A percentile compares a stretch with the other conserved stretches of the same genome.
phyloP scores from a whole-genome alignment of 352 stramenopile species.

The Pythium insidiosum region DNA sequence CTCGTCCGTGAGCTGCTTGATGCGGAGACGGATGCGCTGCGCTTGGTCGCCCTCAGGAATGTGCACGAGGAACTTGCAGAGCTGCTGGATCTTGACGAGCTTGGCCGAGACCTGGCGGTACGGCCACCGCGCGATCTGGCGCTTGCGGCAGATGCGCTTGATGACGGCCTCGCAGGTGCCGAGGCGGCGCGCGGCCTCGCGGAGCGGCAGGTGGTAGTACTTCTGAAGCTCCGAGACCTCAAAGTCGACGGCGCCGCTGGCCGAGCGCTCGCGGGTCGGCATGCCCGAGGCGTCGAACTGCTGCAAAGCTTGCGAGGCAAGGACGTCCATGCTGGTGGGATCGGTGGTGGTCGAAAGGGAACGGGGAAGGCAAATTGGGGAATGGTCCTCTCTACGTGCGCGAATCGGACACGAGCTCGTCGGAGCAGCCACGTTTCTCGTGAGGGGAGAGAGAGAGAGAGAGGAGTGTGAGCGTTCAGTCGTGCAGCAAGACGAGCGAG shows the following conservation, averaged over 20 bases:
- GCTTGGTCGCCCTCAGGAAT: constrained; percentile 61
- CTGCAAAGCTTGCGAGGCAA: not conserved
- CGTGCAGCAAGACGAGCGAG: no score
- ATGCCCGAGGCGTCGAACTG: constrained; percentile 4
- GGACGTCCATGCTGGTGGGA: constrained; percentile 8
- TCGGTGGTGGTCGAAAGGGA: not conserved
- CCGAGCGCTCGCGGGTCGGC: constrained; percentile 13
- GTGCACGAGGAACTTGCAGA: constrained; percentile 82
- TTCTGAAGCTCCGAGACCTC: constrained; percentile 74
- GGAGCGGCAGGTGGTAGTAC: constrained; percentile 81
- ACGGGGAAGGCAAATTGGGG: constrained; percentile 10
- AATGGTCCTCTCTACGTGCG: constrained; percentile 11
- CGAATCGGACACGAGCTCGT: no score
- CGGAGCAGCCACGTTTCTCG: no score
- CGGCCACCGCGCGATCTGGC: constrained; percentile 74
- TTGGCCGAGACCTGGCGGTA: constrained; percentile 83
- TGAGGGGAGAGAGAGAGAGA: not conserved
- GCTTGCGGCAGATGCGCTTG: constrained; percentile 75
- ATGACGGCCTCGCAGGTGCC: constrained; percentile 75
- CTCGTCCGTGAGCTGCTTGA: constrained; percentile 73
- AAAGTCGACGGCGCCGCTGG: constrained; percentile 61
- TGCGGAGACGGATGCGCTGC: constrained; percentile 65
- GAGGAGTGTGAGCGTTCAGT: not conserved
- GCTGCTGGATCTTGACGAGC: constrained; percentile 81
- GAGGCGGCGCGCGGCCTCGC: constrained; percentile 61